Base-by-base conservation (phyloP, 2,329 filamentous ascomycete species). In the Eurotiales sp. region DNA sequence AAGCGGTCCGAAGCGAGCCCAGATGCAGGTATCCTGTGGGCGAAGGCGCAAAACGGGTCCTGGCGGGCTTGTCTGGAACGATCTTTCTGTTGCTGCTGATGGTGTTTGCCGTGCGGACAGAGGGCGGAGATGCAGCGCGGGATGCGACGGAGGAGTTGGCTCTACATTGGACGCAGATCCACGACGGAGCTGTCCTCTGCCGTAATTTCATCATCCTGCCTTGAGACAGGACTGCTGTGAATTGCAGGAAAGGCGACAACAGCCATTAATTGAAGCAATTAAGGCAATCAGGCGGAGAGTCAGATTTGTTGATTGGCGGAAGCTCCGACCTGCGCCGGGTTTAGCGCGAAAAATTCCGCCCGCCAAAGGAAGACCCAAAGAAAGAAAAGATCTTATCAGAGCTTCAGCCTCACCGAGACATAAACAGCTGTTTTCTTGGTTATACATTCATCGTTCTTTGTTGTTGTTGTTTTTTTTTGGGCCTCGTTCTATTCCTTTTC, bases 11-110 rank as follows among this genome's bases (percentile, higher is more conserved):
- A 30, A 99, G 71, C 0, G 91, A 96, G 3, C 93, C 93, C 11
- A 99, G 77, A 70, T 99, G 93, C 21, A 99, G 78, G 62, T 92
- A 91, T 1, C 93, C 93, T 0, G 93, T 99, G 0, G 93, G 93
- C 1, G 93, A 97, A 0, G 93, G 93, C 1, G 95, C 93, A 70
- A 99, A 99, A 42, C 93, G 85, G 15, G 93, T 89, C 67, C 89
- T 78, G 53, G 83, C 83, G 41, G 87, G 86, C 6, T 65, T 70
- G 23, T 74, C 71, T 23, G 83, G 73, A 42, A 72, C 66, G 56
- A 65, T 62, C 51, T 59, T 68, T 51, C 59, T 56, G 58, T 66
- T 69, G 55, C 58, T 59, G 45, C 59, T 56, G 58, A 66, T 69
- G 55, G 57, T 59, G 45, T 50, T 51, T 41, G 32, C 21, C 4